These are phyloP conservation scores for Angomonas deanei DNA, from an alignment of 208 protist genomes.

Conservation along the genomic window DNA sequence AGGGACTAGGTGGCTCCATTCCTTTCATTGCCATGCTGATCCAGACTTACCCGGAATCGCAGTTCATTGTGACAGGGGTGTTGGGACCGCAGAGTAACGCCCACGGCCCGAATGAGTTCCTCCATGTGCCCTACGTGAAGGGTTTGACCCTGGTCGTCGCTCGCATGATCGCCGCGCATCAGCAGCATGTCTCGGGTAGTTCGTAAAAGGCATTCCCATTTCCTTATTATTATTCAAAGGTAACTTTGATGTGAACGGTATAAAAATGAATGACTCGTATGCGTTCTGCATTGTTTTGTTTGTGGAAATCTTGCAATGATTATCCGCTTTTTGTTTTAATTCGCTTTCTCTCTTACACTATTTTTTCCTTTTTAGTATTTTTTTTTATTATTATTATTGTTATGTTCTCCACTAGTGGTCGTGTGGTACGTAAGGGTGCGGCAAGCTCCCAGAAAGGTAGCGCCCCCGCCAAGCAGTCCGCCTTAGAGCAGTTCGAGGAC, in stretches of 20 bases:
- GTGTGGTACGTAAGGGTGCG: constrained; percentile 25
- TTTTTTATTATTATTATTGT: neutral
- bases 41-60: constrained; percentile 82
- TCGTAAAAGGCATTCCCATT: neutral
- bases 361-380: neutral
- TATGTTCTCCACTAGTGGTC: constrained; percentile 26
- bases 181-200: neutral
- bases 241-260: constrained; percentile 15
- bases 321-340: neutral
- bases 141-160: constrained; percentile 77
- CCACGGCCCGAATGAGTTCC: constrained; percentile 95
- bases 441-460: constrained; percentile 4
- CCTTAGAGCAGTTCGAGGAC: constrained; percentile 84
- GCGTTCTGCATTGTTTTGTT: neutral
- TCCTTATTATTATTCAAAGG: constrained; percentile 53
- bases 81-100: constrained; percentile 89
- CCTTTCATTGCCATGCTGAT: constrained; percentile 93
- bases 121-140: constrained; percentile 88
- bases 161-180: constrained; percentile 68
- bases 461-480: constrained; percentile 28
- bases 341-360: neutral
- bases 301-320: neutral
- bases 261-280: no score
- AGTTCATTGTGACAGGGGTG: constrained; percentile 93
- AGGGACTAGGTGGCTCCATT: constrained; percentile 90